Evolutionary conservation across 371 early-diverging fungal genomes (phyloP), one percentile per base, ranked within the genome.

Genomic region (Mortierella sp.): DNA sequence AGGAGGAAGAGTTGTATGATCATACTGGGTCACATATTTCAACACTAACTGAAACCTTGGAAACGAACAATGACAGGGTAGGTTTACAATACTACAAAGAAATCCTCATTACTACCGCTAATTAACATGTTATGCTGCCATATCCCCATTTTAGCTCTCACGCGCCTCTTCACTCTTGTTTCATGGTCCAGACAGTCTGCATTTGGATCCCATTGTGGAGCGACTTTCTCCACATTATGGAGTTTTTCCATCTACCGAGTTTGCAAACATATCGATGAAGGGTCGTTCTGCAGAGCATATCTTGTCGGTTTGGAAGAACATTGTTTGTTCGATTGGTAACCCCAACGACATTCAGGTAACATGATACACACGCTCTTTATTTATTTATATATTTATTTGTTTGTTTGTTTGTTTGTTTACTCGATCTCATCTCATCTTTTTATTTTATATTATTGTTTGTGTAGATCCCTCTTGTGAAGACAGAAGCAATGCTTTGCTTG

Each of bases 401-500:
- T 29, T 15, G 9, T n/a, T n/a, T n/a, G n/a, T n/a, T n/a, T n/a
- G n/a, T n/a, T n/a, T n/a, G n/a, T n/a, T n/a, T n/a, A n/a, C n/a
- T n/a, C n/a, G n/a, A n/a, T n/a, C n/a, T 31, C 6, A 32, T 26
- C 40, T 35, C 49, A 61, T 62, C 40, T 35, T 55, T 35, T 28
- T 31, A 8, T 63, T 45, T 35, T 58, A 9, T 26, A 53, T 61
- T 65, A 64, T 29, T 64, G 13, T 29, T 2, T 51, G 13, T 45
- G 2, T 68, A 90, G 86, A 80, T 76, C 31, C 89, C 92, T 19
- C 83, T 85, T 35, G 89, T 89, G 29, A 89, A 94, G 76, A 86
- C 88, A 0, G 90, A 90, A n/a, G 93, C 92, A 8, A 89, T 94
- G 68, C 75, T 83, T 3, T 93, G 93, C 66, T 69, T 93, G 6